Conservation (phyloP, 208 protist genomes). For the Trypanosoma brucei region DNA sequence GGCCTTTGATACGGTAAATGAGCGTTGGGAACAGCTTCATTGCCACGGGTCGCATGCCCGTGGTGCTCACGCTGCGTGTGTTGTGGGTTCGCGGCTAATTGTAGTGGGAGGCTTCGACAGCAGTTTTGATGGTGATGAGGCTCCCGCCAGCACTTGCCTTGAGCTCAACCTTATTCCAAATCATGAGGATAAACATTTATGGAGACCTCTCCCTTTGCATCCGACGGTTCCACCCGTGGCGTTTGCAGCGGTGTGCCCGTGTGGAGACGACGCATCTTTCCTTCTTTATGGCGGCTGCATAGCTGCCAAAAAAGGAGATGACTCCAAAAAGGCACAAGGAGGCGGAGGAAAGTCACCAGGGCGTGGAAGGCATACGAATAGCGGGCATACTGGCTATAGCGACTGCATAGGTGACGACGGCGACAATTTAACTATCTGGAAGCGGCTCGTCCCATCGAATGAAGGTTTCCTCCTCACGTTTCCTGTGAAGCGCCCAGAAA, state of each 20-base stretch:
- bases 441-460: conserved; percentile 33
- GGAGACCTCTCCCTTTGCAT: conserved; percentile 31
- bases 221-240: conserved; percentile 58
- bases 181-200: conserved; percentile 41
- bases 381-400: neutral
- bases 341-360: neutral
- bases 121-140: conserved; percentile 20
- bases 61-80: conserved; percentile 58
- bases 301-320: conserved; percentile 9
- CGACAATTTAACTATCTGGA: conserved; percentile 17
- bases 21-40: conserved; percentile 66
- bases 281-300: conserved; percentile 77
- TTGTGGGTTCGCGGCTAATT: conserved; percentile 73
- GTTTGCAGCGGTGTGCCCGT: conserved; percentile 50
- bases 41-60: conserved; percentile 35
- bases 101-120: conserved; percentile 64
- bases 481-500: conserved; percentile 19
- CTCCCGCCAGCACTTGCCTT: conserved; percentile 27
- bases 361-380: neutral
- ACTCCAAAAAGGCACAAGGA: neutral
- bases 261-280: conserved; percentile 72
- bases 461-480: conserved; percentile 73
- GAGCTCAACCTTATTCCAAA: conserved; percentile 68
- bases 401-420: conserved; percentile 4
- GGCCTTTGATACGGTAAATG: conserved; percentile 79